A percentile compares a stretch with the other conserved stretches of the same genome.
Conservation (phyloP, 1,139 yeast genomes). For the Taiozyma onychis region DNA sequence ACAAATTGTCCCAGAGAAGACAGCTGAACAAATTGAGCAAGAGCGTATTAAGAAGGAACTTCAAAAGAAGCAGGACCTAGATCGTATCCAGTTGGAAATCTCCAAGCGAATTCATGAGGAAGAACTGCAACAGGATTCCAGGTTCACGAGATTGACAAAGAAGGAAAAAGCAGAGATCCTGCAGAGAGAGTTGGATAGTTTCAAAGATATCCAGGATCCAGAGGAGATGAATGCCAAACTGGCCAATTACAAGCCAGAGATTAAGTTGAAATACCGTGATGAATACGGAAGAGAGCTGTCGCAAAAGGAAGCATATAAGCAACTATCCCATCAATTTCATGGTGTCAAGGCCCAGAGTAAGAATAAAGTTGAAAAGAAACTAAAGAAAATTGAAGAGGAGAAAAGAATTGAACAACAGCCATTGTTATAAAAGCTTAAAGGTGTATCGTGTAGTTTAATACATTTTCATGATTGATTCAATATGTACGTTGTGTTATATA, state of each 20-base stretch:
- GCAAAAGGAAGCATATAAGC: conserved; percentile 79
- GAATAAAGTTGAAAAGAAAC: conserved; percentile 31
- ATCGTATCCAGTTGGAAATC: conserved; percentile 17
- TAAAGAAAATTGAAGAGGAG: conserved; percentile 31
- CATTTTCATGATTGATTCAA: too few relatives aligned
- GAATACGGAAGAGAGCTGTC: conserved; percentile 60
- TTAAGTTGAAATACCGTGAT: conserved; percentile 63
- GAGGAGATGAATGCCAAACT: conserved; percentile 28
- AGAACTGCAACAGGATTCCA: conserved; percentile 35
- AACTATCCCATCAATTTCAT: conserved; percentile 81
- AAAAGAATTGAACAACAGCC: conserved; percentile 7
- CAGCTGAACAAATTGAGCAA: conserved; percentile 18
- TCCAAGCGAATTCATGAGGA: conserved; percentile 29
- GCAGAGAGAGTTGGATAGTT: conserved; percentile 35
- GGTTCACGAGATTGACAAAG: conserved; percentile 26
- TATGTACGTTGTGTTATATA: too few relatives aligned
- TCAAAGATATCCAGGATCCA: conserved; percentile 28
- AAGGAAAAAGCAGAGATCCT: conserved; percentile 32
- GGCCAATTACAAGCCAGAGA: conserved; percentile 55
- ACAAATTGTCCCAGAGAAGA: conserved; percentile 30
- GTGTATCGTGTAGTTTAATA: too few relatives aligned
- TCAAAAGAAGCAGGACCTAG: conserved; percentile 20
- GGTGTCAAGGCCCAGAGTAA: conserved; percentile 45
- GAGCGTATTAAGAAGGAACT: conserved; percentile 26
- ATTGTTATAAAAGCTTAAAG: background rate